Conservation (phyloP, 768 basidiomycete genomes). For the Leccinellum luteum region DNA sequence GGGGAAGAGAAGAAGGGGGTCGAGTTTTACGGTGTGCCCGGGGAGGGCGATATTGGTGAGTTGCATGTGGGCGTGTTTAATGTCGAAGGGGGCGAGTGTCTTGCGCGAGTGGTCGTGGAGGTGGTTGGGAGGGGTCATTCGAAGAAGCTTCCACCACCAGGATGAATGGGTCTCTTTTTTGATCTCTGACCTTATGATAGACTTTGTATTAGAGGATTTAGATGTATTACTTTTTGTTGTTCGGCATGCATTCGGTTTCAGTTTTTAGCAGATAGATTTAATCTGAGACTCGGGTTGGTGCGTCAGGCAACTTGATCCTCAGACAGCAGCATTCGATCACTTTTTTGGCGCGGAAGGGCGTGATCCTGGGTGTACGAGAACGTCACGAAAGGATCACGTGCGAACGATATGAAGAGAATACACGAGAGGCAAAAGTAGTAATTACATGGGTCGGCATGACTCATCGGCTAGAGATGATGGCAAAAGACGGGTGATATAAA, state of each 20-base stretch:
- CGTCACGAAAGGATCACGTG: neutral
- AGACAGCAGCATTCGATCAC: neutral
- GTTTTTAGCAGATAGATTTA: neutral
- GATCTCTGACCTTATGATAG: neutral
- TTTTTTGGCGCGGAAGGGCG: neutral
- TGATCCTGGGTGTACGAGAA: neutral
- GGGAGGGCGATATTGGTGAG: slow-evolving; percentile 50
- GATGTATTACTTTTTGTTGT: neutral
- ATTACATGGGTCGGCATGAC: slow-evolving; percentile 23
- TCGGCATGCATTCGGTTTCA: neutral
- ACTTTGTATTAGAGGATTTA: neutral
- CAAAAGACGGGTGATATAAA: slow-evolving; percentile 19
- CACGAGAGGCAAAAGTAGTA: slow-evolving; percentile 17
- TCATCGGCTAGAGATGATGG: slow-evolving; percentile 10
- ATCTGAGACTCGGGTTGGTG: neutral
- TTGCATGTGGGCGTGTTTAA: slow-evolving; percentile 55
- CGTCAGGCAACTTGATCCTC: neutral
- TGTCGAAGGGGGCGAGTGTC: slow-evolving; percentile 46
- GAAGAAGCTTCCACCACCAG: slow-evolving; percentile 24
- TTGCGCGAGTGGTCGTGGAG: slow-evolving; percentile 56
- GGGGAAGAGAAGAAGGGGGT: slow-evolving; percentile 45
- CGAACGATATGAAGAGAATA: slow-evolving; percentile 12
- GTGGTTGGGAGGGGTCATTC: slow-evolving; percentile 38
- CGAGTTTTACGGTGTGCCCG: slow-evolving; percentile 56
- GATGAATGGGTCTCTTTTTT: slow-evolving; percentile 26